Percentiles rank a stretch among this genome's conserved stretches.
phyloP scores from a whole-genome alignment of 768 basidiomycete species.

The Paxillus ammoniavirescens region DNA sequence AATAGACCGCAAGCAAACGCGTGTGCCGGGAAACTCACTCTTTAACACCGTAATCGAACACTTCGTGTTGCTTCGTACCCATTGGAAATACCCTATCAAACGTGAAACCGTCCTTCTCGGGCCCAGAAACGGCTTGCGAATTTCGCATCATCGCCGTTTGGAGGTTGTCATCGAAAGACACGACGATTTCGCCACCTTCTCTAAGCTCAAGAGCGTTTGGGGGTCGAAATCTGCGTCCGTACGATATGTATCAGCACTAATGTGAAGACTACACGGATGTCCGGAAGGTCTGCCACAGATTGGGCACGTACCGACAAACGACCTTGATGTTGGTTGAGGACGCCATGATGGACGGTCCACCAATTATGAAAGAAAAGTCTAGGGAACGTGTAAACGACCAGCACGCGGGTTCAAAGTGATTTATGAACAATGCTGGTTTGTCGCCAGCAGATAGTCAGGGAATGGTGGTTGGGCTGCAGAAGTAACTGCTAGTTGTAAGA shows the following conservation, averaged over 20 bases:
- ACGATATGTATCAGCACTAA: conserved; percentile 6
- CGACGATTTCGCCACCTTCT: conserved; percentile 87
- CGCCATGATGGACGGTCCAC: conserved; percentile 53
- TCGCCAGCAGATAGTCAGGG: background rate
- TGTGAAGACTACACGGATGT: conserved; percentile 1
- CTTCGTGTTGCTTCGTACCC: conserved; percentile 85
- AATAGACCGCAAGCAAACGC: conserved; percentile 11
- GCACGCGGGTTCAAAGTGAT: conserved; percentile 14
- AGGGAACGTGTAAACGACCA: conserved; percentile 12
- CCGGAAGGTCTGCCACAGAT: conserved; percentile 2
- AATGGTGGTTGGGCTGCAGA: background rate
- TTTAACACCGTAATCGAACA: conserved; percentile 98
- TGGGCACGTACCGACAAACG: conserved; percentile 86
- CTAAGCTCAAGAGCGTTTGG: conserved; percentile 87
- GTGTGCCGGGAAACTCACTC: conserved; percentile 57
- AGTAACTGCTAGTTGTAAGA: background rate
- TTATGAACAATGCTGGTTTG: conserved; percentile 7
- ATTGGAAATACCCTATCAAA: conserved; percentile 97
- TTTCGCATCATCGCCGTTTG: conserved; percentile 82
- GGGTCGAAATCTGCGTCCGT: conserved; percentile 78
- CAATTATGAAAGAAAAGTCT: conserved; percentile 13
- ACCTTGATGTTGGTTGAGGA: conserved; percentile 93
- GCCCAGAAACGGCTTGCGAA: conserved; percentile 65
- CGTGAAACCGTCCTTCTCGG: conserved; percentile 96
- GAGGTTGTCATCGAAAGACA: conserved; percentile 82